Conservation (phyloP, 176 grass and related monocot genomes). For the Aegilops bicornis region DNA sequence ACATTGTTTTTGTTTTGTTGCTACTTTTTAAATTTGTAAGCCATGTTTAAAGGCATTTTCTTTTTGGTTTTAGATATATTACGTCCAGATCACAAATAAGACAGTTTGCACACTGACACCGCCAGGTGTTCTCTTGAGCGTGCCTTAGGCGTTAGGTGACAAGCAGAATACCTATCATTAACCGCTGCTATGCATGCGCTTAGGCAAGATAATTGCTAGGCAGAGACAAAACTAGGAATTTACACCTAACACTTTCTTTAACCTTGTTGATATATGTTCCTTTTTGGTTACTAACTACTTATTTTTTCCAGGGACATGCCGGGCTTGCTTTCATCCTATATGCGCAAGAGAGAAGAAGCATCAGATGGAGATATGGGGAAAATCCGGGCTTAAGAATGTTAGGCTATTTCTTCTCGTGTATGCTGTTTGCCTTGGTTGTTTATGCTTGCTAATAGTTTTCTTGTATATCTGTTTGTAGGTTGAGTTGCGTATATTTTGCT, state of each 20-base stretch:
- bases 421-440: conserved; percentile 23
- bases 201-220: background rate
- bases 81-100: background rate
- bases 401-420: conserved; percentile 37
- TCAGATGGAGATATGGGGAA: conserved; percentile 99
- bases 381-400: conserved; percentile 80
- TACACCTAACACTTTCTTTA: background rate
- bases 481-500: conserved; percentile 91
- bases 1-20: background rate
- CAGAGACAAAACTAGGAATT: background rate
- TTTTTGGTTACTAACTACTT: conserved; percentile 15
- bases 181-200: background rate
- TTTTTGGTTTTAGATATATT: background rate
- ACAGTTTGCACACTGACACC: background rate
- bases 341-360: conserved; percentile 87
- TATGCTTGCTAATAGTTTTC: conserved; percentile 10
- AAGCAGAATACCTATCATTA: background rate
- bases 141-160: background rate
- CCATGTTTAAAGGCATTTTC: background rate
- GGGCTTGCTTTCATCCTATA: conserved; percentile 89
- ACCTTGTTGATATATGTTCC: background rate
- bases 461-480: conserved; percentile 56
- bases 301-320: conserved; percentile 76
- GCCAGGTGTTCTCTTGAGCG: background rate
- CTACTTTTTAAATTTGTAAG: conserved; percentile 21